Evolutionary conservation across 768 basidiomycete genomes (phyloP), one percentile per base, ranked within the genome.

Genomic region (Naganishia friedmannii): DNA sequence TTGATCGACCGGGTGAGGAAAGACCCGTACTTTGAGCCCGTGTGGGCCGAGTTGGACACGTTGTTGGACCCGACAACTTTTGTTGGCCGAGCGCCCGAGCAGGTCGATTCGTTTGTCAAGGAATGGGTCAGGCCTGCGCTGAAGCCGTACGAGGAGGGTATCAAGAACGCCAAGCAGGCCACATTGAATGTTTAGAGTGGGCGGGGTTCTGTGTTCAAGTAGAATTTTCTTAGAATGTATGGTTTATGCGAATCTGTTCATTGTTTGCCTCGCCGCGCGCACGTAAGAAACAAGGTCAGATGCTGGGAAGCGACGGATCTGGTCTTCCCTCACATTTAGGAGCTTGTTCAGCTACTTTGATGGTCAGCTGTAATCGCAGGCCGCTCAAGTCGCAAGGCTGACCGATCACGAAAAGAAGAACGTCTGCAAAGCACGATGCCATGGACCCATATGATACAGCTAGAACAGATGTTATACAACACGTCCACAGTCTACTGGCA

Each of bases 41-140:
- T 98, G 82, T 89, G 89, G 76, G 84, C 77, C 60, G 86, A 94
- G 56, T 84, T 98, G 60, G 91, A 92, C 51, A 82, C 77, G 45
- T 81, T 98, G 74, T 84, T 99, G 70, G 88, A 97, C 57, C 93
- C 96, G 32, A 82, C 82, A 73, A 94, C 88, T 66, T 99, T 98
- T 80, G 87, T 96, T 57, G 95, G 96, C 1, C 85, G 94, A 21
- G 96, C 96, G 15, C 92, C 95, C 0, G 88, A 98, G 79, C 96
- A 98, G 84, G 94, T 97, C 15, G 91, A 93, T 80, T 84, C 79
- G 68, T 98, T 99, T 82, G 78, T 98, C 69, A 85, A 82, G 76
- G 90, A 93, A 1, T 93, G 91, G 89, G 93, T 98, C 26, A 82
- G 82, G 66, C 93, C 93, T n/a, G 92, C 89, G 12, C 81, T 97